Percentiles rank a stretch among this genome's conserved stretches.
Evolutionary conservation across 23 red algal species (phyloP).

Genomic region (Gracilariopsis chorda): DNA sequence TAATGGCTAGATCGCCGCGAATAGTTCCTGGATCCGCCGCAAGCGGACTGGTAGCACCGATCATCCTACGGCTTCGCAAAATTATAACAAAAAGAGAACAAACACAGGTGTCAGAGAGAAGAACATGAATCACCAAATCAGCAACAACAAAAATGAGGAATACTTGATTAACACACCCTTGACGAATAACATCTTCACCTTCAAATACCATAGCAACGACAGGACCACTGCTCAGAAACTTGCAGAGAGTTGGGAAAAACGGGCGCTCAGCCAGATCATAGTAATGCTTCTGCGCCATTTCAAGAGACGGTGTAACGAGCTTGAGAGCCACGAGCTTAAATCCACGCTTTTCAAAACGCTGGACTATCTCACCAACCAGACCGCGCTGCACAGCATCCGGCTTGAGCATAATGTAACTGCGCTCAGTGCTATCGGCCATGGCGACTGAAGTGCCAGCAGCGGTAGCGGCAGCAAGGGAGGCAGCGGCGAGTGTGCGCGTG

Average conservation of each 20-base stretch:
- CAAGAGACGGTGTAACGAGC: conserved; percentile 64
- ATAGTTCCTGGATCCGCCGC: conserved; percentile 84
- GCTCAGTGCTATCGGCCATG: conserved; percentile 42
- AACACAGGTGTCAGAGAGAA: neutral
- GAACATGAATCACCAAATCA: neutral
- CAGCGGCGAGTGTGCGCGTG: conserved; percentile 20
- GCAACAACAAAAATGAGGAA: neutral
- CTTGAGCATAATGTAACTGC: conserved; percentile 59
- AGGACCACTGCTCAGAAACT: conserved; percentile 86
- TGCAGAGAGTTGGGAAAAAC: conserved; percentile 84
- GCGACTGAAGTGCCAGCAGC: conserved; percentile 9
- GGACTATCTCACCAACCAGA: conserved; percentile 78
- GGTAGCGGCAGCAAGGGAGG: conserved; percentile 7
- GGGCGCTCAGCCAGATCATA: conserved; percentile 67
- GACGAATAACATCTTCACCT: conserved; percentile 88
- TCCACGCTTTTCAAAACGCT: conserved; percentile 85
- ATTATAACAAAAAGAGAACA: neutral
- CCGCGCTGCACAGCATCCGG: conserved; percentile 85
- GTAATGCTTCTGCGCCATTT: conserved; percentile 83
- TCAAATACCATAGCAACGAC: conserved; percentile 93
- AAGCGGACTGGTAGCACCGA: conserved; percentile 91
- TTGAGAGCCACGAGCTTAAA: conserved; percentile 91
- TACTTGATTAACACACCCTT: too few species aligned
- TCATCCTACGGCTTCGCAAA: conserved; percentile 69
- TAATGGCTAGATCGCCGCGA: conserved; percentile 79